These are phyloP conservation scores for Tolypocladium sp. DNA, from an alignment of 2,329 filamentous ascomycete species.

Conservation along the genomic window DNA sequence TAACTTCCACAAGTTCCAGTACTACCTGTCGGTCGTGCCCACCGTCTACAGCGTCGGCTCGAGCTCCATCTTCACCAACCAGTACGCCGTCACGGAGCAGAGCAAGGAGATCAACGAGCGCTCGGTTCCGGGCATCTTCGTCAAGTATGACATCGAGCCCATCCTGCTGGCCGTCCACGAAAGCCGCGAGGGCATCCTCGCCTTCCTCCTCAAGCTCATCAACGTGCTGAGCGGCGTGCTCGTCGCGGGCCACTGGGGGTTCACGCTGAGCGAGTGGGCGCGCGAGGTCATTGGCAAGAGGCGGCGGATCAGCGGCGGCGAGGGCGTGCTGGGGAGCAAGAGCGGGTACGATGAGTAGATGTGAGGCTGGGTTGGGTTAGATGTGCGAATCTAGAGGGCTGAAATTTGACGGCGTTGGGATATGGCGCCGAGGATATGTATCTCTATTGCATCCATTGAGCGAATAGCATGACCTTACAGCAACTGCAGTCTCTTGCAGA, in stretches of 20 bases:
- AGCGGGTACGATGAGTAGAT: conserved; percentile 17
- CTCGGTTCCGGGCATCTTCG: conserved; percentile 78
- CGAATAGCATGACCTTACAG: background rate
- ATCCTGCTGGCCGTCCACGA: conserved; percentile 82
- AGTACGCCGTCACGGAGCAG: conserved; percentile 95
- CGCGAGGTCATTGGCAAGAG: conserved; percentile 43
- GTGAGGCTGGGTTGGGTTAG: background rate
- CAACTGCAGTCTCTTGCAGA: background rate
- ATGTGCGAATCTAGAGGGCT: background rate
- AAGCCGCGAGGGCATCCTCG: conserved; percentile 64
- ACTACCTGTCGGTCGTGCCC: conserved; percentile 91
- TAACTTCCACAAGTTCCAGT: conserved; percentile 95
- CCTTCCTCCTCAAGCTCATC: conserved; percentile 71
- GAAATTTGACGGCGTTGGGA: background rate
- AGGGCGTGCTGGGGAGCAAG: conserved; percentile 43
- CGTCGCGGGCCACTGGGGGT: conserved; percentile 90
- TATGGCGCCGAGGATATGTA: background rate
- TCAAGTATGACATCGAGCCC: conserved; percentile 98
- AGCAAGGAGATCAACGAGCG: conserved; percentile 60
- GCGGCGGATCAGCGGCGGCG: conserved; percentile 32
- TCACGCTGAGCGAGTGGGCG: conserved; percentile 73
- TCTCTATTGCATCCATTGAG: background rate
- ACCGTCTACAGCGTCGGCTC: conserved; percentile 73
- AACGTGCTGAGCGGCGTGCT: conserved; percentile 88
- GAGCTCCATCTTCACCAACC: conserved; percentile 79